Evolutionary conservation across 768 basidiomycete species (phyloP).

Genomic region (Coprinopsis sp.): DNA sequence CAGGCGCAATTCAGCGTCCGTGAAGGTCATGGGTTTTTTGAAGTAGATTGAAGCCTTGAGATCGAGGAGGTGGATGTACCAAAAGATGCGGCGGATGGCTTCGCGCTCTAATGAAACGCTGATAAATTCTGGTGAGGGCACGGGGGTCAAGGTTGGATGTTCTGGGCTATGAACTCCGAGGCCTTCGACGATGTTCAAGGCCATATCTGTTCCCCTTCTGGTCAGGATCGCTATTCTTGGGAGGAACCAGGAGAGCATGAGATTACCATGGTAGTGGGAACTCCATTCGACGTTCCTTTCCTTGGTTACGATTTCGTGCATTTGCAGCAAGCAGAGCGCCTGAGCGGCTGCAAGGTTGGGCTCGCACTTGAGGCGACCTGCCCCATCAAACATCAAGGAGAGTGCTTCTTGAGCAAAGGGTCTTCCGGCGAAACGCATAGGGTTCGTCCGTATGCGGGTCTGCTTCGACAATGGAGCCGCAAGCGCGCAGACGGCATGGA

Average conservation of each 20-base stretch:
- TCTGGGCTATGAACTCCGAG: slow-evolving; percentile 64
- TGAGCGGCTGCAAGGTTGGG: slow-evolving; percentile 70
- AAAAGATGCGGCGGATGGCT: slow-evolving; percentile 77
- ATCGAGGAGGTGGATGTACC: slow-evolving; percentile 68
- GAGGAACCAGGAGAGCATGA: too few species aligned
- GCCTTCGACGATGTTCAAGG: slow-evolving; percentile 61
- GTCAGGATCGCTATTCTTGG: too few species aligned
- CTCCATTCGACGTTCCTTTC: slow-evolving; percentile 34
- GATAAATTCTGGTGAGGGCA: slow-evolving; percentile 55
- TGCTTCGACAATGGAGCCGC: slow-evolving; percentile 74
- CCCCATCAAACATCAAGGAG: slow-evolving; percentile 66
- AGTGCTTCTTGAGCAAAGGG: slow-evolving; percentile 58
- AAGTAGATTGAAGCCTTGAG: slow-evolving; percentile 42
- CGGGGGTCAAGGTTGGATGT: slow-evolving; percentile 52
- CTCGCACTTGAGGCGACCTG: slow-evolving; percentile 57
- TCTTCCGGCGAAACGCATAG: slow-evolving; percentile 52
- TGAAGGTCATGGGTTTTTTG: slow-evolving; percentile 39
- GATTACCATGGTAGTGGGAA: slow-evolving; percentile 48
- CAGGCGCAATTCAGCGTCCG: slow-evolving; percentile 48
- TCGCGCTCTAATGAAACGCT: slow-evolving; percentile 67
- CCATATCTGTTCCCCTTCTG: slow-evolving; percentile 44
- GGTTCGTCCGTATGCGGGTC: slow-evolving; percentile 51
- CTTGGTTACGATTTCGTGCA: slow-evolving; percentile 54
- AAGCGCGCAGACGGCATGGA: slow-evolving; percentile 72
- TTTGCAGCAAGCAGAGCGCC: slow-evolving; percentile 67